Conservation (phyloP, 768 basidiomycete genomes). For the Leccinum longicurvipes region DNA sequence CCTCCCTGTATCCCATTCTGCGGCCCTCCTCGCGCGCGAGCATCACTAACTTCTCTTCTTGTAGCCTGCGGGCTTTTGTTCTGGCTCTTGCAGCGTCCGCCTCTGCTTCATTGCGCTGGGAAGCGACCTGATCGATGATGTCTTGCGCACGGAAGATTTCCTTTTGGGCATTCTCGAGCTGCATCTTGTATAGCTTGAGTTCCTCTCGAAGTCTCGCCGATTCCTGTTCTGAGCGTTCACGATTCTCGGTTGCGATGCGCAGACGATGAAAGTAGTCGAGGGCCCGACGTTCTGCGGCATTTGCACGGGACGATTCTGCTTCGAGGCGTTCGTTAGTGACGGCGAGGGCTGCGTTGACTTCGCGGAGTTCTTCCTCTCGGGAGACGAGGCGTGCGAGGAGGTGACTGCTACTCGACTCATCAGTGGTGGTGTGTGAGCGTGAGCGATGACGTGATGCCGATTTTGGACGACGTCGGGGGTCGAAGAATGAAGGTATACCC, state of each 20-base stretch:
- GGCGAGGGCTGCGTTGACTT: constrained; percentile 26
- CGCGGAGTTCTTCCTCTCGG: constrained; percentile 30
- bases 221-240: constrained; percentile 38
- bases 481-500: constrained; percentile 13
- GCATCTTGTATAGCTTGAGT: constrained; percentile 43
- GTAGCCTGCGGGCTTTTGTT: constrained; percentile 41
- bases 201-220: constrained; percentile 38
- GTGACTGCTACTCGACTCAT: constrained; percentile 29
- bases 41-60: constrained; percentile 40
- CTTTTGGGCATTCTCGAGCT: constrained; percentile 43
- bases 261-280: constrained; percentile 43
- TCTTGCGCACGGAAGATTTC: constrained; percentile 43
- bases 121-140: constrained; percentile 40
- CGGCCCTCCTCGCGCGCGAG: constrained; percentile 44
- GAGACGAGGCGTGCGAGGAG: constrained; percentile 30
- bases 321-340: constrained; percentile 36
- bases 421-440: constrained; percentile 24
- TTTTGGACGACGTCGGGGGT: constrained; percentile 24
- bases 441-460: constrained; percentile 27
- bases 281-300: constrained; percentile 44
- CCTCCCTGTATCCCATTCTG: constrained; percentile 40
- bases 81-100: constrained; percentile 43
- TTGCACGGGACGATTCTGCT: constrained; percentile 40
- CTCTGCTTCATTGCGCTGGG: constrained; percentile 44
- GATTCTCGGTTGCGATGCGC: constrained; percentile 38